phyloP scores from a whole-genome alignment of 495 filamentous ascomycete species.

The Tuber umbilicatum region DNA sequence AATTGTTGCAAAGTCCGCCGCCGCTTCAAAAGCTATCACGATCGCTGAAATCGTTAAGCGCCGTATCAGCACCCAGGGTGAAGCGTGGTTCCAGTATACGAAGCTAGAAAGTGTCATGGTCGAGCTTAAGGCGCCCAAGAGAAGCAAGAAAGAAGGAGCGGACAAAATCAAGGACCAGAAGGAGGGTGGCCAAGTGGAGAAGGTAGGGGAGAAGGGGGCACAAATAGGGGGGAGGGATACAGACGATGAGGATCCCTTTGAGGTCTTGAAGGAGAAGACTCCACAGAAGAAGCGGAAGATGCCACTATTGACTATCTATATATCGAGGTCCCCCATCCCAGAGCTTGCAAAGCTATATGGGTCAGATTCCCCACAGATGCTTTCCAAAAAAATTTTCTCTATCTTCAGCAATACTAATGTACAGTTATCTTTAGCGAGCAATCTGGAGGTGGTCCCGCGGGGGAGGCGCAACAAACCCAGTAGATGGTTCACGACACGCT shows the following conservation, averaged over 20 bases:
- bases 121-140: conserved; percentile 4
- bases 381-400: background rate
- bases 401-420: background rate
- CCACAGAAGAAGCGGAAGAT: conserved; percentile 23
- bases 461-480: background rate
- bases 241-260: conserved; percentile 50
- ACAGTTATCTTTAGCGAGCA: background rate
- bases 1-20: conserved; percentile 48
- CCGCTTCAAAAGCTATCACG: conserved; percentile 56
- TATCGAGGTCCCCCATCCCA: conserved; percentile 52
- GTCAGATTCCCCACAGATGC: conserved; percentile 41
- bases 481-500: background rate
- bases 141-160: conserved; percentile 9
- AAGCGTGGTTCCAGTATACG: conserved; percentile 60
- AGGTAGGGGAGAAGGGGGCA: conserved; percentile 8
- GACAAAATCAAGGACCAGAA: conserved; percentile 12
- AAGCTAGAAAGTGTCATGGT: conserved; percentile 45
- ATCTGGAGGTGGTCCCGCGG: background rate
- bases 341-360: conserved; percentile 49
- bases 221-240: conserved; percentile 30
- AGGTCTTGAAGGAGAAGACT: conserved; percentile 45
- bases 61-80: conserved; percentile 49
- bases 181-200: background rate
- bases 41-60: conserved; percentile 60
- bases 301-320: conserved; percentile 53